A percentile compares a stretch with the other conserved stretches of the same genome.
phyloP scores from a whole-genome alignment of 2,329 filamentous ascomycete genomes.

The Cordyceps pruinosa region DNA sequence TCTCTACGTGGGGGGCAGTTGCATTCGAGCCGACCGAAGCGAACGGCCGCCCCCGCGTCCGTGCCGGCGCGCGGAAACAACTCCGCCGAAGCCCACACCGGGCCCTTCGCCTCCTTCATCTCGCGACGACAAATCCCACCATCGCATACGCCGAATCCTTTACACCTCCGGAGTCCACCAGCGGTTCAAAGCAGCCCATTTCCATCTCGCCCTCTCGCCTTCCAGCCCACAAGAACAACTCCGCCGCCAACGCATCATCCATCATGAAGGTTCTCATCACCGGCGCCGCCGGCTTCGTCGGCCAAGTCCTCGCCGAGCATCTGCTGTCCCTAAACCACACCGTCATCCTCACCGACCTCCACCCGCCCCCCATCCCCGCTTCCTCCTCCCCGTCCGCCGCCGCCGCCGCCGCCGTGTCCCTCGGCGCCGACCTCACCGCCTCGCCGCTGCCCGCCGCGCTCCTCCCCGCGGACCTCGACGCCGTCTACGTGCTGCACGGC shows the following conservation, averaged over 20 bases:
- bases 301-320: constrained; percentile 49
- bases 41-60: too few species aligned
- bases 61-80: too few species aligned
- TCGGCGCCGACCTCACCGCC: constrained; percentile 14
- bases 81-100: too few species aligned
- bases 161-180: too few species aligned
- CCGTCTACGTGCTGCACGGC: constrained; percentile 53
- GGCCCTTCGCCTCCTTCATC: too few species aligned
- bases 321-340: constrained; percentile 37
- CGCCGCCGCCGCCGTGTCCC: constrained; percentile 12
- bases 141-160: too few species aligned
- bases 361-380: constrained; percentile 41
- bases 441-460: background rate
- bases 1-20: too few species aligned
- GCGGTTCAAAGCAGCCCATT: too few species aligned
- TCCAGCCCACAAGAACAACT: background rate
- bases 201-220: too few species aligned
- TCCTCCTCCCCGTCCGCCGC: background rate
- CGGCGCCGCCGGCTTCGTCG: constrained; percentile 55
- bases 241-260: background rate
- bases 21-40: too few species aligned
- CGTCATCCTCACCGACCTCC: constrained; percentile 49
- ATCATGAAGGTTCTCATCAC: constrained; percentile 46
- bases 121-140: too few species aligned
- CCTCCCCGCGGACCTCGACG: constrained; percentile 28